phyloP scores from a whole-genome alignment of 305 asterid species.

The Stenogyne calaminthoides region DNA sequence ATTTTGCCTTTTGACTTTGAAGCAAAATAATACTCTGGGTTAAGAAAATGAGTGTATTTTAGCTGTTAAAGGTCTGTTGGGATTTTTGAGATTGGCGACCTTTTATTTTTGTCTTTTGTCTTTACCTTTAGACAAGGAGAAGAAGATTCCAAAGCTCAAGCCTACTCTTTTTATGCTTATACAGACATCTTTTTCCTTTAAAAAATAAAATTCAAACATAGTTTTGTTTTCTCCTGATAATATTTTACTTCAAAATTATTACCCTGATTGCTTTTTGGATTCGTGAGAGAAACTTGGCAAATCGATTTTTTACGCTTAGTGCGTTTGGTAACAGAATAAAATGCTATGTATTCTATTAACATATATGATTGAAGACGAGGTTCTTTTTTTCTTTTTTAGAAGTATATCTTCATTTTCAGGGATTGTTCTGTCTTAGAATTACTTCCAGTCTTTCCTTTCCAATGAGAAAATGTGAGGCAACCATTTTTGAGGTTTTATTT shows the following conservation, averaged over 20 bases:
- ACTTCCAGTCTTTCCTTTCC: background rate
- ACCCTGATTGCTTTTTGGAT: background rate
- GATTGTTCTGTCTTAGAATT: background rate
- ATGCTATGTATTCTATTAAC: background rate
- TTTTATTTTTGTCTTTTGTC: constrained; percentile 23
- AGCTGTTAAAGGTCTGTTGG: constrained; percentile 27
- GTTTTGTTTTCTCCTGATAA: background rate
- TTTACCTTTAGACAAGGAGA: constrained; percentile 16
- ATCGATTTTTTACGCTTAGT: background rate
- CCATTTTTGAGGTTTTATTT: background rate
- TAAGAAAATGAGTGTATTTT: constrained; percentile 16
- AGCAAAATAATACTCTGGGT: constrained; percentile 7
- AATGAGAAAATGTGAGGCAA: background rate
- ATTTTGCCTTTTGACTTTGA: constrained; percentile 18
- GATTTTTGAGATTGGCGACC: constrained; percentile 28
- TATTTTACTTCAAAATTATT: background rate
- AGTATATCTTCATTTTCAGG: background rate
- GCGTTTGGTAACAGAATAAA: background rate
- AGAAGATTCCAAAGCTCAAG: constrained; percentile 34
- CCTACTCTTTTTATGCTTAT: background rate
- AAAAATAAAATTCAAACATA: background rate
- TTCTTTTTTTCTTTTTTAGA: background rate
- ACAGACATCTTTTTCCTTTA: background rate
- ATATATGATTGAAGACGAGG: background rate
- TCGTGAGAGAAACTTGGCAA: background rate